phyloP scores from a whole-genome alignment of 306 rosid species.

The Glycyrrhiza uralensis region DNA sequence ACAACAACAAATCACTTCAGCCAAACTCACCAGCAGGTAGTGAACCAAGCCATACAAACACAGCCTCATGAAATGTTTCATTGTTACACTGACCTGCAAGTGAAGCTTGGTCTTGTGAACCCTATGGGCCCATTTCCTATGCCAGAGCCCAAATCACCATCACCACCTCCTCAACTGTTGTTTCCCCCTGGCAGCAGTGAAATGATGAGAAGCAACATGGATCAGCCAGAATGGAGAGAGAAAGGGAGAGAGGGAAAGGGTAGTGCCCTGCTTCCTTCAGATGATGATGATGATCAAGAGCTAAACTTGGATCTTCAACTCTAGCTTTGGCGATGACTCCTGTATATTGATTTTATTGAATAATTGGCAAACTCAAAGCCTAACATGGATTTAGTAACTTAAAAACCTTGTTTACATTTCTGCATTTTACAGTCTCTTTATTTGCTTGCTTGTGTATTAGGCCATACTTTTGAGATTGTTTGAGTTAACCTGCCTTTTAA shows the following conservation, averaged over 20 bases:
- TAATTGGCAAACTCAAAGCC: background rate
- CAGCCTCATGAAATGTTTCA: no score
- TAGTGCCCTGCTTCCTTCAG: no score
- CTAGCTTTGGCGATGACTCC: background rate
- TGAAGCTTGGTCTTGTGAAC: background rate
- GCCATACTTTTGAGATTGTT: background rate
- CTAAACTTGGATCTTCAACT: conserved; percentile 18
- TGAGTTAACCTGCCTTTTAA: no score
- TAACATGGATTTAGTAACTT: background rate
- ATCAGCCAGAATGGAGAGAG: background rate
- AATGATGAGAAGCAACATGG: background rate
- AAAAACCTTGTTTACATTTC: background rate
- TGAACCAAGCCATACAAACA: background rate
- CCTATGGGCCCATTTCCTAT: conserved; percentile 3
- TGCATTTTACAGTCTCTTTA: background rate
- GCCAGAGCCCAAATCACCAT: background rate
- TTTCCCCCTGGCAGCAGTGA: no score
- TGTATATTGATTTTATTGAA: background rate
- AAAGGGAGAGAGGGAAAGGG: background rate
- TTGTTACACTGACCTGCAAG: background rate
- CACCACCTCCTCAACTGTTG: background rate
- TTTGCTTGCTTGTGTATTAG: background rate
- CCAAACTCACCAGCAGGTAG: background rate
- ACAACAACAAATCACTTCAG: background rate
- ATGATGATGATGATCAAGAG: background rate